Evolutionary conservation across 208 protist genomes (phyloP).

Genomic region (Sergeia podlipaevii): DNA sequence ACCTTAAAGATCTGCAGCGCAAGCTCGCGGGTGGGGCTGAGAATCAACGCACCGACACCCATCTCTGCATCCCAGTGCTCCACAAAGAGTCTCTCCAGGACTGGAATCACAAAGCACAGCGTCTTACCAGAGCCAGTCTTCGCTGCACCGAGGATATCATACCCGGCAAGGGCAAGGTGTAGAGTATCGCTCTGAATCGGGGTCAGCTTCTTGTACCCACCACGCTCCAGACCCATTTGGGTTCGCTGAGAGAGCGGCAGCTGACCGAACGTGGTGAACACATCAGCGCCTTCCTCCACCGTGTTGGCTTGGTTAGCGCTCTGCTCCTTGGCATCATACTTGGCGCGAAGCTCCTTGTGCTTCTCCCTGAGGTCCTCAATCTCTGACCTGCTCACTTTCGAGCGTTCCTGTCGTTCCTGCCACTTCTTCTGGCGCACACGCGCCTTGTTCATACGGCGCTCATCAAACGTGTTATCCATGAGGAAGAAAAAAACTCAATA

Average conservation of each 20-base stretch:
- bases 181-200: conserved; percentile 96
- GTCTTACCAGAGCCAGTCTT: conserved; percentile 99
- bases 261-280: conserved; percentile 64
- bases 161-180: conserved; percentile 92
- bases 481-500: no score
- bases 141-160: conserved; percentile 98
- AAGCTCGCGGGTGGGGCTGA: conserved; percentile 99
- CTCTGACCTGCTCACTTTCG: conserved; percentile 60
- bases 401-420: conserved; percentile 81
- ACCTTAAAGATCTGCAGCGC: conserved; percentile 99
- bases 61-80: conserved; percentile 88
- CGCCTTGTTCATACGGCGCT: conserved; percentile 37
- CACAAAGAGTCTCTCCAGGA: conserved; percentile 92
- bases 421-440: conserved; percentile 58
- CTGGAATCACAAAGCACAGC: conserved; percentile 97
- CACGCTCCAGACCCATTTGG: conserved; percentile 87
- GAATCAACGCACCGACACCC: conserved; percentile 96
- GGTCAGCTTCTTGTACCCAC: conserved; percentile 94
- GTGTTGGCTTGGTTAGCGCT: conserved; percentile 40
- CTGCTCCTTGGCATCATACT: conserved; percentile 38
- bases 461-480: conserved; percentile 31
- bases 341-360: conserved; percentile 36
- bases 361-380: conserved; percentile 43
- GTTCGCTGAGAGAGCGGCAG: conserved; percentile 92
- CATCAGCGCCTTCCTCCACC: conserved; percentile 4